Evolutionary conservation across 1,284 basidiomycete genomes (phyloP), one percentile per base, ranked within the genome.

Genomic region (Apiotrichum siamense): DNA sequence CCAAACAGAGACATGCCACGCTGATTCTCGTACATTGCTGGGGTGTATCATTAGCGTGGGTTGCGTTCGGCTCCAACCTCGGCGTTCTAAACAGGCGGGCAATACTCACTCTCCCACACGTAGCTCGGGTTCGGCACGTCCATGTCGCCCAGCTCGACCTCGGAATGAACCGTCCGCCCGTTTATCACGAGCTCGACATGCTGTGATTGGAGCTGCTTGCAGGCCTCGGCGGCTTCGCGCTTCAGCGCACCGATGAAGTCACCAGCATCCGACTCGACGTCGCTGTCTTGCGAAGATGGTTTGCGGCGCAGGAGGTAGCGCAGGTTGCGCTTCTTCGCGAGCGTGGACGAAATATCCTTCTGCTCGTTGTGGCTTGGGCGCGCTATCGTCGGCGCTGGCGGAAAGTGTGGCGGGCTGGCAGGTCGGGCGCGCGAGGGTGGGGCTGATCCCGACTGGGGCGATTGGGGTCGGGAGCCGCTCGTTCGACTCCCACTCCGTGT

Each of bases 51-150:
- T n/a, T n/a, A n/a, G n/a, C n/a, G n/a, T n/a, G n/a, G n/a, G n/a
- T n/a, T n/a, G n/a, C n/a, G n/a, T n/a, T n/a, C n/a, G n/a, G n/a
- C n/a, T n/a, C n/a, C n/a, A n/a, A n/a, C n/a, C n/a, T n/a, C n/a
- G n/a, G n/a, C n/a, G n/a, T n/a, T n/a, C n/a, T n/a, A n/a, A n/a
- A n/a, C n/a, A n/a, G n/a, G n/a, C n/a, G n/a, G n/a, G n/a, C n/a
- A n/a, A n/a, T n/a, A 77, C 84, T 63, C 65, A 87, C 87, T 72
- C 60, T 80, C 80, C 88, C 88, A 92, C 59, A 71, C 68, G 41
- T 89, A 88, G 6, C 24, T 35, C 1, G 39, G 32, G 17, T 44
- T 47, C 2, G 32, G 41, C 11, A 35, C 24, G 13, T 41, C 17
- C 13, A 29, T 17, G 10, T 33, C 37, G 3, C 45, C 45, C 5